phyloP scores from a whole-genome alignment of 2,329 filamentous ascomycete species.

The Colletotrichum lupini region DNA sequence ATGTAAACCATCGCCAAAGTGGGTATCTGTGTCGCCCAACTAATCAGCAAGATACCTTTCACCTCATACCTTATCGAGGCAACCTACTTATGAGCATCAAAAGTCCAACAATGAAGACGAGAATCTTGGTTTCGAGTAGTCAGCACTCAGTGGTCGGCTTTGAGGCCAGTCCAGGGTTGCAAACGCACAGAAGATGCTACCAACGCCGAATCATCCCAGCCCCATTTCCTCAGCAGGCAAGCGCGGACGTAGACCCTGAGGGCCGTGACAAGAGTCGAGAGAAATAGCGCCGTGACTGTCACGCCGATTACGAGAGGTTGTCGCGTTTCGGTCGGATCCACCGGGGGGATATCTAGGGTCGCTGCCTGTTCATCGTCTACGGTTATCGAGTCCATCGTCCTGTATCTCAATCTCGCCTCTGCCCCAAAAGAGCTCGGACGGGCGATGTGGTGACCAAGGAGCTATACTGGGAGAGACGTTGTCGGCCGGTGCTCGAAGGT shows the following conservation, averaged over 20 bases:
- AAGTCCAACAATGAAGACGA: conserved; percentile 1
- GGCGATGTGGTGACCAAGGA: neutral
- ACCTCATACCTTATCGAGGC: neutral
- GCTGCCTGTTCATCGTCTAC: neutral
- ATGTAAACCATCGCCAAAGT: conserved; percentile 23
- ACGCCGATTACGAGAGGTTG: conserved; percentile 19
- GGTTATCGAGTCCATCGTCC: neutral
- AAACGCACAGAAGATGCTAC: conserved; percentile 10
- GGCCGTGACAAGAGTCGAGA: neutral
- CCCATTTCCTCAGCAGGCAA: conserved; percentile 14
- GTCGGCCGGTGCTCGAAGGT: neutral
- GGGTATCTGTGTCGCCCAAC: neutral
- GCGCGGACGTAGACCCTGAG: conserved; percentile 25
- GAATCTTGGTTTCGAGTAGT: neutral
- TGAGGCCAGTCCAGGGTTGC: accelerated
- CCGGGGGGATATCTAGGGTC: neutral
- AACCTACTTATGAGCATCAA: conserved; percentile 24
- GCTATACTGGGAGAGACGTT: neutral
- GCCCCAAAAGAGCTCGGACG: too few relatives aligned
- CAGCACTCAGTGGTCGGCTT: neutral
- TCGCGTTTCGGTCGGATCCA: neutral
- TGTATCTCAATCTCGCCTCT: neutral
- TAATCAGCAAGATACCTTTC: neutral
- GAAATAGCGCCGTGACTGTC: neutral
- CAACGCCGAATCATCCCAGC: conserved; percentile 15